Evolutionary conservation across 1,139 yeast species (phyloP), one percentile per base, ranked within the genome.

Genomic region (Casaregolazyma lundiana): DNA sequence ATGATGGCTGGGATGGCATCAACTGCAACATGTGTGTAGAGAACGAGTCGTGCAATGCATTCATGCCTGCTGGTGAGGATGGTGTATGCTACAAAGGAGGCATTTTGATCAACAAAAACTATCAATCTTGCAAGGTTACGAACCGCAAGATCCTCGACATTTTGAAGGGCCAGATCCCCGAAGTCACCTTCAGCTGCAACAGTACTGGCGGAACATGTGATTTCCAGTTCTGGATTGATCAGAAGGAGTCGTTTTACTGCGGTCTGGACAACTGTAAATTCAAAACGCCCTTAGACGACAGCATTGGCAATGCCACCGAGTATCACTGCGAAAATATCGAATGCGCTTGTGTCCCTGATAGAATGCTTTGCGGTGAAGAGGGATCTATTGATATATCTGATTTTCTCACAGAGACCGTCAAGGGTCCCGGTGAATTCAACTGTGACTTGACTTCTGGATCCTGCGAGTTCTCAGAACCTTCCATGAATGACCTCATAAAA

Each of bases 311-410:
- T 61, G 65, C 81, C 6, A 84, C 97, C 0, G 82, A 78, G 54
- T 92, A 89, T 63, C 76, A 75, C 39, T 92, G 98, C 69, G 80
- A 82, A 34, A 72, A 77, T 15, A 87, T 86, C 30, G 70, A 79
- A 17, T 92, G 98, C 67, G 76, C 84, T 55, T 92, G 98, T 69
- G 71, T 92, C 26, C 96, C 97, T 1, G 97, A 80, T 34, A 75
- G 89, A 57, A 88, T 88, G 94, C 73, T 92, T 7, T 92, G 98
- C 70, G 98, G 98, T 29, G 85, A 88, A 59, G 77, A 79, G 8
- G 97, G 97, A 0, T 88, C 96, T 3, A 89, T 92, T 55, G 98
- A 92, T 66, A 87, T 92, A 38, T 84, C 95, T 1, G 97, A 92
- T 46, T 92, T 94, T 63, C 73, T 92, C 53, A 81, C 92, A 1